Evolutionary conservation across 495 filamentous ascomycete species (phyloP).

Genomic region (Pseudevernia furfuracea): DNA sequence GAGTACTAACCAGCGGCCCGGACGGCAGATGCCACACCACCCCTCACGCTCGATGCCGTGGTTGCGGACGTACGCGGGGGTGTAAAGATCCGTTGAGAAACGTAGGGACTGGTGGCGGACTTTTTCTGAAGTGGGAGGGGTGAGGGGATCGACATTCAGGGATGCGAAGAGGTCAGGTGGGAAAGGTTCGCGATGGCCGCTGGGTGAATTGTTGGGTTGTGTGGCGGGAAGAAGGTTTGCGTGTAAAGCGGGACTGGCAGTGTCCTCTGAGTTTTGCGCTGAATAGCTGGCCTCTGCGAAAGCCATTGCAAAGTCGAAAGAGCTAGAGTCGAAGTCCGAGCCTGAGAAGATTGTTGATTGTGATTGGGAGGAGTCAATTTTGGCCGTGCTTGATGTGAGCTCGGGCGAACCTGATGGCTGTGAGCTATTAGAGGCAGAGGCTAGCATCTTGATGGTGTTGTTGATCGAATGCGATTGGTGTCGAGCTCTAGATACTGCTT

Average conservation of each 20-base stretch:
- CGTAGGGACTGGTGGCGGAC: conserved; percentile 71
- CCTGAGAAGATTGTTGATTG: conserved; percentile 1
- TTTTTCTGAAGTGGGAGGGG: conserved; percentile 60
- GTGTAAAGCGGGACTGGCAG: neutral
- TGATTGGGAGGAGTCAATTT: neutral
- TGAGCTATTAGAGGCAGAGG: conserved; percentile 5
- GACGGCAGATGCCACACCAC: conserved; percentile 79
- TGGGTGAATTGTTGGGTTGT: neutral
- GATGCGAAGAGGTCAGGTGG: conserved; percentile 68
- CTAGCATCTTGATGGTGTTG: conserved; percentile 1
- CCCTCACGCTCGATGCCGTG: conserved; percentile 77
- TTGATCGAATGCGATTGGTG: conserved; percentile 11
- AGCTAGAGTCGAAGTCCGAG: neutral
- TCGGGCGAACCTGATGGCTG: neutral
- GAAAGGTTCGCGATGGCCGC: conserved; percentile 35
- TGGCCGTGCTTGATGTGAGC: neutral
- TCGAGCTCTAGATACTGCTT: conserved; percentile 8
- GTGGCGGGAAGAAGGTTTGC: neutral
- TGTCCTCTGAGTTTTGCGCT: neutral
- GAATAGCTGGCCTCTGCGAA: neutral
- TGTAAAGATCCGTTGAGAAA: conserved; percentile 71
- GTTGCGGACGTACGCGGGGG: conserved; percentile 64
- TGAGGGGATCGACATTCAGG: conserved; percentile 56
- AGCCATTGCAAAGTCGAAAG: neutral
- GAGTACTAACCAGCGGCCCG: conserved; percentile 70